Evolutionary conservation across 2,329 filamentous ascomycete species (phyloP), one percentile per base, ranked within the genome.

Genomic region (Phialophora expanda): DNA sequence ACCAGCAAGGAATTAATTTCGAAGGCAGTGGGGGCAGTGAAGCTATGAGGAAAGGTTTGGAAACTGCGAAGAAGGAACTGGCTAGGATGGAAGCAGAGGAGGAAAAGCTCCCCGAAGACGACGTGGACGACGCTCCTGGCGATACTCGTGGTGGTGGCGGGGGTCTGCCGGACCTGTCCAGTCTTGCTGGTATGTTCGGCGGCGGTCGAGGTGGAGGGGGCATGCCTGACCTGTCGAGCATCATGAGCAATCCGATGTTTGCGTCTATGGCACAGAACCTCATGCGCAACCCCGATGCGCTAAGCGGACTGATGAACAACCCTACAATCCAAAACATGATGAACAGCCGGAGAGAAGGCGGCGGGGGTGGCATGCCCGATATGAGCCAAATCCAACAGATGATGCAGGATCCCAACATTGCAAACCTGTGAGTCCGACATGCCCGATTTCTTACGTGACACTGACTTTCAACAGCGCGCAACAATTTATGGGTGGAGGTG

Each of bases 181-280:
- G 84, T 67, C 81, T 94, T 53, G 90, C 90, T 3, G 84, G 88
- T 74, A 90, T 93, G 89, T 83, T 93, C 71, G 84, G 83, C 22
- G 84, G 81, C 34, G 84, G 80, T 32, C 41, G 53, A n/a, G 86
- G 83, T 22, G 88, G 83, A 6, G 88, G 82, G 59, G 92, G 91
- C 62, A 95, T 97, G 90, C 93, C 93, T 12, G 94, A 98, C 78
- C 83, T 99, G 26, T 81, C 87, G 70, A 87, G 87, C 69, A 89
- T 99, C 78, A 96, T 98, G 93, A 93, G 84, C 83, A 99, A 98
- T 83, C 95, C 95, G 63, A 98, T 98, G 95, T 96, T 99, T 81
- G 88, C 93, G 58, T 91, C 86, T 81, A 97, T 98, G 93, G 95
- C 95, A 4, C 92, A 97, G 83, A 97, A 92, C 79, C 80, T 99